phyloP scores from a whole-genome alignment of 495 filamentous ascomycete species.

The Penicillium lagena region DNA sequence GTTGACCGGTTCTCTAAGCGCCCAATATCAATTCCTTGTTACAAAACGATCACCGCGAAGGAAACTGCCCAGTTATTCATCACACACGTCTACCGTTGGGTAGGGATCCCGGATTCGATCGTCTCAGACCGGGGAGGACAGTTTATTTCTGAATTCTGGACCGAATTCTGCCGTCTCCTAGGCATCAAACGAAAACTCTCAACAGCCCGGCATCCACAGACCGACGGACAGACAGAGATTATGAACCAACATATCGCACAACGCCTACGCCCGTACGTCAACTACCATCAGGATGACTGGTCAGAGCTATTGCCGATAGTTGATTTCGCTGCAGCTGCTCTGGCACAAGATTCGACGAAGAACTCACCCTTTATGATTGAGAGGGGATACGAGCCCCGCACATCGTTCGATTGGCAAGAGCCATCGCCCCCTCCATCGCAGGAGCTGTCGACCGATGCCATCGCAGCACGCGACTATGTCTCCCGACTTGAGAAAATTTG shows the following conservation, averaged over 20 bases:
- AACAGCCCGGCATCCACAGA: slow-evolving; percentile 12
- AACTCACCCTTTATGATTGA: too few species aligned
- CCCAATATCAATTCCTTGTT: neutral
- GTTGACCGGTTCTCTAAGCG: neutral
- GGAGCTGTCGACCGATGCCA: too few species aligned
- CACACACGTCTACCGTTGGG: neutral
- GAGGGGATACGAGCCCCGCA: too few species aligned
- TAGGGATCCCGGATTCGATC: slow-evolving; percentile 6
- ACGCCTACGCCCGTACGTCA: slow-evolving; percentile 1
- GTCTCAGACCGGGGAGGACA: slow-evolving; percentile 13
- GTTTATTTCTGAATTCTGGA: slow-evolving; percentile 11
- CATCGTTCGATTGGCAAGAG: too few species aligned
- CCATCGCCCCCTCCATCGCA: too few species aligned
- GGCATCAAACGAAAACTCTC: slow-evolving; percentile 7
- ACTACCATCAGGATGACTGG: slow-evolving; percentile 5
- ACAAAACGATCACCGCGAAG: neutral
- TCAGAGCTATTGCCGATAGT: neutral
- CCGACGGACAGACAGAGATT: slow-evolving; percentile 6
- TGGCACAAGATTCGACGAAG: neutral
- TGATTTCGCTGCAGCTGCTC: neutral
- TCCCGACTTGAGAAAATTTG: too few species aligned
- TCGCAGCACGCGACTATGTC: too few species aligned
- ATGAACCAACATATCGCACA: slow-evolving; percentile 1
- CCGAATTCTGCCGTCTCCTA: slow-evolving; percentile 5
- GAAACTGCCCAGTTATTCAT: neutral